These are phyloP conservation scores for Allodekkera sacchari DNA, from an alignment of 805 yeast genomes.

Conservation along the genomic window DNA sequence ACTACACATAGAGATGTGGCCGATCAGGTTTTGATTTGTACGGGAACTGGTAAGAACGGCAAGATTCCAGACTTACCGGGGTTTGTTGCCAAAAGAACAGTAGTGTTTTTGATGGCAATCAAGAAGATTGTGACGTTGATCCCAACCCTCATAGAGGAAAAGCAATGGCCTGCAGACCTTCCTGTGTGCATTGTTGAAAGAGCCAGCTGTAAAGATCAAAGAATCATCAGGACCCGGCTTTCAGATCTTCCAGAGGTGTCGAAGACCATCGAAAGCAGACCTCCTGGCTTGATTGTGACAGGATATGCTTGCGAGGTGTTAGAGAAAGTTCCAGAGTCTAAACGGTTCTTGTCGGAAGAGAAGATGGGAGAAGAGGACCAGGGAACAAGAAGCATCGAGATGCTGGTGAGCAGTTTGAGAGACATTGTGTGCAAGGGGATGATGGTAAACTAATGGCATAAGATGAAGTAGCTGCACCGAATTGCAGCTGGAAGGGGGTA, in stretches of 20 bases:
- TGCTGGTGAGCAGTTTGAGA: no score
- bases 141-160: slow-evolving; percentile 31
- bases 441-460: no score
- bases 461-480: no score
- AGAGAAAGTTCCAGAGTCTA: slow-evolving; percentile 11
- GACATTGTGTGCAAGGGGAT: no score
- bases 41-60: slow-evolving; percentile 91
- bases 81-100: slow-evolving; percentile 64
- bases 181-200: slow-evolving; percentile 87
- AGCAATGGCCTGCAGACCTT: slow-evolving; percentile 57
- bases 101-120: slow-evolving; percentile 83
- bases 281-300: slow-evolving; percentile 83
- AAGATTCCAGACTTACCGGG: slow-evolving; percentile 69
- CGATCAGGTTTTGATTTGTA: slow-evolving; percentile 86
- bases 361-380: no score
- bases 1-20: slow-evolving; percentile 89
- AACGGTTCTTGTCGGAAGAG: slow-evolving; percentile 19
- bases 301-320: slow-evolving; percentile 60
- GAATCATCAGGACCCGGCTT: slow-evolving; percentile 70
- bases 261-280: slow-evolving; percentile 73
- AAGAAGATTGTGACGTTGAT: slow-evolving; percentile 62
- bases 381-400: no score
- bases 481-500: no score
- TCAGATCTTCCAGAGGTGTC: slow-evolving; percentile 63
- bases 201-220: slow-evolving; percentile 89